Evolutionary conservation across 345 rosid genomes (phyloP).

Genomic region (Corchorus capsularis): DNA sequence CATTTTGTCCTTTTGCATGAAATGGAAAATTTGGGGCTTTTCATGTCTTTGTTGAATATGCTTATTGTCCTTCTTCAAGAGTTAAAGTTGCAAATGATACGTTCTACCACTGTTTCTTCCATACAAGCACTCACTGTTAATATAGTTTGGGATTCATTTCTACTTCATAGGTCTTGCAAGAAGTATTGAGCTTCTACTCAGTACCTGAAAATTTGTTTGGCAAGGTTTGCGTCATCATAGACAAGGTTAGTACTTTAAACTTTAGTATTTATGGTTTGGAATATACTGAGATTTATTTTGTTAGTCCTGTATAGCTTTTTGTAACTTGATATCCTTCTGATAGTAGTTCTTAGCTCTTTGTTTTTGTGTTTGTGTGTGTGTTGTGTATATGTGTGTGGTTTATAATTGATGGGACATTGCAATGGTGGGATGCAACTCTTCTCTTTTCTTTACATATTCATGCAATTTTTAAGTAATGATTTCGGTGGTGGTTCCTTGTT

Average conservation of each 20-base stretch:
- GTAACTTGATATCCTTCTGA: neutral
- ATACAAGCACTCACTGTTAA: too few relatives aligned
- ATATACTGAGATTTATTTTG: neutral
- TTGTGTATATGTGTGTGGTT: neutral
- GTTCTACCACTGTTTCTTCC: too few relatives aligned
- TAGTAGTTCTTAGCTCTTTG: neutral
- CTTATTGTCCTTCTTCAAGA: too few relatives aligned
- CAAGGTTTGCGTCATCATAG: slow-evolving; percentile 81
- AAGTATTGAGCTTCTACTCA: slow-evolving; percentile 65
- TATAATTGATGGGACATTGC: slow-evolving; percentile 15
- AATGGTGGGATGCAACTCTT: neutral
- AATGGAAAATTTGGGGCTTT: too few relatives aligned
- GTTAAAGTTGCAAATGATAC: too few relatives aligned
- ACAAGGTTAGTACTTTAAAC: slow-evolving; percentile 66
- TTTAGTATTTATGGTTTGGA: slow-evolving; percentile 13
- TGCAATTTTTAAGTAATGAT: neutral
- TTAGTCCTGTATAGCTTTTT: slow-evolving; percentile 20
- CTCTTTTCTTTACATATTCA: too few relatives aligned
- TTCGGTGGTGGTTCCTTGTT: slow-evolving; percentile 10
- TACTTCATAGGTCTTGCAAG: slow-evolving; percentile 76
- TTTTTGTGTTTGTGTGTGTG: too few relatives aligned
- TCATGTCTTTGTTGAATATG: too few relatives aligned
- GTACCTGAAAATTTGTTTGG: slow-evolving; percentile 76
- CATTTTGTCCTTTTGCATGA: neutral
- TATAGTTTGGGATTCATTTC: too few relatives aligned